Base-by-base conservation (phyloP, 257 asterid genomes). In the Ballota nigra region DNA sequence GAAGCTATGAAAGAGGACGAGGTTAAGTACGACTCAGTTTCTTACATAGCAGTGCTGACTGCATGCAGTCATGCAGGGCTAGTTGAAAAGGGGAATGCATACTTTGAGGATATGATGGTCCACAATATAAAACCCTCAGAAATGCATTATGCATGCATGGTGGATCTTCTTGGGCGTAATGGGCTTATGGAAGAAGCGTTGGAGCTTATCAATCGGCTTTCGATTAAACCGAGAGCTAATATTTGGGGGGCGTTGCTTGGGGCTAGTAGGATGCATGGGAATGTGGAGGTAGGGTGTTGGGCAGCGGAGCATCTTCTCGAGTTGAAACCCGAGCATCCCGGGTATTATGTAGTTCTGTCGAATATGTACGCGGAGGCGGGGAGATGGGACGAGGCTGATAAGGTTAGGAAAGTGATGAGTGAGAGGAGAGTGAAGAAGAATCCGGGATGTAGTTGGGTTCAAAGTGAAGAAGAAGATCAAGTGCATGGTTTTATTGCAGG, bases 391-490 rank as follows among this genome's bases (percentile, higher is more conserved):
- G 95, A 89, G 69, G 92, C 97, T 0, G 96, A 86, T 82, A 62
- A 82, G 56, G 72, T 89, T 65, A 82, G 95, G 79, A 86, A 85
- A 24, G 45, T 87, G 86, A 89, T 91, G 96, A 78, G 62, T 57
- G n/a, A 36, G 61, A 83, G 87, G 76, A 83, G 86, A 36, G 91
- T 89, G 40, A 80, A 82, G 87, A 91, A 89, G 82, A 86, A 75
- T 63, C 97, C 95, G 28, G 96, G 95, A 13, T 85, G 86, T 70
- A 91, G 97, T 83, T 89, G 96, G 95, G 85, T 89, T 77, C 83
- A 84, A 82, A 38, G 74, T 71, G 80, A 81, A 47, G 55, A 15
- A 43, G 52, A 47, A 40, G 88, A 83, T 33, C 65, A 57, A 62
- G 20, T 83, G 8, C 80, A 76, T 36, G 81, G 87, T 56, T 88